Conservation (phyloP, 2,329 filamentous ascomycete species). For the Beauveria medogensis region DNA sequence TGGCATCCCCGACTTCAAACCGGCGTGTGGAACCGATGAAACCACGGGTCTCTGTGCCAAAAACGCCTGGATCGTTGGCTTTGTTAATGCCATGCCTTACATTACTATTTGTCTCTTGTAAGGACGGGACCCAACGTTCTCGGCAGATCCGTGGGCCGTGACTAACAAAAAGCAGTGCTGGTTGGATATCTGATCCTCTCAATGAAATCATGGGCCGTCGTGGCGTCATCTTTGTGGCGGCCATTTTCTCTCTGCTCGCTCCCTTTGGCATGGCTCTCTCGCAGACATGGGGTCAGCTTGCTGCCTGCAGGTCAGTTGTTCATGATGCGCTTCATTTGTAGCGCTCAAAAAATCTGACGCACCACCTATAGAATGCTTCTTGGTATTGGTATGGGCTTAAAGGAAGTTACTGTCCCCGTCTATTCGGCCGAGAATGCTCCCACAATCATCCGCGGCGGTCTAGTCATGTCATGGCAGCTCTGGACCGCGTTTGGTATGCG, state of each 20-base stretch:
- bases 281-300: constrained; percentile 51
- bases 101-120: constrained; percentile 36
- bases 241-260: constrained; percentile 52
- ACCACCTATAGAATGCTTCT: constrained; percentile 33
- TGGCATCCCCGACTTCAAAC: constrained; percentile 31
- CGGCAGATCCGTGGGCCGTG: constrained; percentile 7
- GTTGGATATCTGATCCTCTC: constrained; percentile 54
- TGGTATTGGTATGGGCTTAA: constrained; percentile 53
- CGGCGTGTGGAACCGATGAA: constrained; percentile 23
- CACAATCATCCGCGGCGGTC: constrained; percentile 22
- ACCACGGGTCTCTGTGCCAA: constrained; percentile 29
- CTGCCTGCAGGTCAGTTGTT: constrained; percentile 39
- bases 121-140: constrained; percentile 12
- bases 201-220: constrained; percentile 53
- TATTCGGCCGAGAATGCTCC: constrained; percentile 46
- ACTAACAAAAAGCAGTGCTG: constrained; percentile 32
- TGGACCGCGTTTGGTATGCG: constrained; percentile 41
- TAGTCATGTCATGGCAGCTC: constrained; percentile 33
- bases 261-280: constrained; percentile 52
- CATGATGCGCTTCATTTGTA: no score
- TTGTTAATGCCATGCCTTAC: constrained; percentile 46
- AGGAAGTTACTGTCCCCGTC: constrained; percentile 41
- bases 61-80: constrained; percentile 53
- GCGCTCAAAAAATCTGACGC: not conserved
- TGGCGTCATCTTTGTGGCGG: constrained; percentile 56